A percentile compares a stretch with the other conserved stretches of the same genome.
Evolutionary conservation across 2,329 filamentous ascomycete species (phyloP).

Genomic region (Phaeomoniella chlamydospora): DNA sequence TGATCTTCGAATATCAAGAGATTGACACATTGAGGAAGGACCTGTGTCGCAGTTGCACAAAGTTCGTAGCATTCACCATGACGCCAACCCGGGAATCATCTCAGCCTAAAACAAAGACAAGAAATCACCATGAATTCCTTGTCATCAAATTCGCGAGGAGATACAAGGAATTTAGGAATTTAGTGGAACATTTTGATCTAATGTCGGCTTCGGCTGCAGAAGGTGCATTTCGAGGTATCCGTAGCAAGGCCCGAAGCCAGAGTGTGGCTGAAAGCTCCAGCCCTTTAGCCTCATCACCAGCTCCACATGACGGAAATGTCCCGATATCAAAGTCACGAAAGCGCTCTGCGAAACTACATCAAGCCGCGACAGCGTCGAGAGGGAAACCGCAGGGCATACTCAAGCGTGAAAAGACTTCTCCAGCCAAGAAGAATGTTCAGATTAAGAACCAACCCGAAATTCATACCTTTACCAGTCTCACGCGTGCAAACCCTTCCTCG

Average conservation of each 20-base stretch:
- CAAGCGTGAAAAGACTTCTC: not conserved
- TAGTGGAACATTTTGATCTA: not conserved
- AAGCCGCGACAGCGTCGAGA: not conserved
- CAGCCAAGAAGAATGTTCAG: not conserved
- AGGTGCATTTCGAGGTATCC: not conserved
- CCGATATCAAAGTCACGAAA: not conserved
- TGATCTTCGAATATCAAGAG: not conserved
- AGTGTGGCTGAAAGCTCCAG: not conserved
- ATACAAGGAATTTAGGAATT: not conserved
- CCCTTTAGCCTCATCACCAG: not conserved
- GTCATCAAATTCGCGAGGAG: not conserved
- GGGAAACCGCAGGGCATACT: not conserved
- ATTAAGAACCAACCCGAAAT: not conserved
- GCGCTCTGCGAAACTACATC: not conserved
- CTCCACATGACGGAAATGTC: not conserved
- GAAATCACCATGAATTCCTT: not conserved
- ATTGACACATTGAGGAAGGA: not conserved
- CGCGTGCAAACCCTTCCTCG: not conserved
- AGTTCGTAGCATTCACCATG: slow-evolving; percentile 1
- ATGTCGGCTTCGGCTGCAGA: not conserved
- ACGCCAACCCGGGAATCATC: not conserved
- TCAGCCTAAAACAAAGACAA: not conserved
- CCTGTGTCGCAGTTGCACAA: not conserved
- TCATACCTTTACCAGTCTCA: not conserved
- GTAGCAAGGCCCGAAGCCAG: slow-evolving; percentile 1